Base-by-base conservation (phyloP, 2,329 filamentous ascomycete species). In the Bipolaris zeicola region DNA sequence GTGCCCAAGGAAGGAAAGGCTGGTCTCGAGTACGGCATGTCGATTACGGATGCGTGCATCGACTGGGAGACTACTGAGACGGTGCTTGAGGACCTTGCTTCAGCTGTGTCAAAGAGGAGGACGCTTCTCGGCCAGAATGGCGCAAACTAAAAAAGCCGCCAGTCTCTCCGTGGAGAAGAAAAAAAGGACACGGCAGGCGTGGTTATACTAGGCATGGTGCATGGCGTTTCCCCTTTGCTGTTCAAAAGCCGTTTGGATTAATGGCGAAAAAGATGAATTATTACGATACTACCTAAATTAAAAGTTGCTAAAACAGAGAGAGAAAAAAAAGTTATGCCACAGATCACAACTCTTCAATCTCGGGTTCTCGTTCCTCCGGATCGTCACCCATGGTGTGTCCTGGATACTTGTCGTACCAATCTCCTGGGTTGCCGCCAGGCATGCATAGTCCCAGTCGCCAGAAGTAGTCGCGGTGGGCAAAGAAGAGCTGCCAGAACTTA, bases 11-110 rank as follows among this genome's bases (percentile, higher is more conserved):
- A 96, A 79, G 94, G 93, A 72, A 92, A 90, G 77, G 82, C 85
- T 7, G 92, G 89, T 33, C 85, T 98, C 60, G 89, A 96, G 80
- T 93, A 96, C 78, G 95, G 95, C 68, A 90, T 98, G 72, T 95
- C 90, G 76, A 98, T 98, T 77, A 99, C 95, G 0, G 95, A 99
- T 78, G 94, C 95, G 46, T 99, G 95, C 79, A 97, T 99, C 74
- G 83, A 88, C 77, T 98, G 93, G 94, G 87, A 94, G 61, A 91
- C 96, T 68, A 98, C 95, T 3, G 88, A 93, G 68, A 79, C 80
- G 0, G 89, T 94, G 1, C 85, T 98, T 10, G 89, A 89, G 64
- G 82, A 82, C 48, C 85, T 99, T 42, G 94, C 94, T 16, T 84
- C 87, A 50, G 90, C 92, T 26, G 91, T 97, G 51, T 87, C 88